A percentile compares a stretch with the other conserved stretches of the same genome.
Conservation (phyloP, 2,329 filamentous ascomycete species). For the Penicillium sp. region DNA sequence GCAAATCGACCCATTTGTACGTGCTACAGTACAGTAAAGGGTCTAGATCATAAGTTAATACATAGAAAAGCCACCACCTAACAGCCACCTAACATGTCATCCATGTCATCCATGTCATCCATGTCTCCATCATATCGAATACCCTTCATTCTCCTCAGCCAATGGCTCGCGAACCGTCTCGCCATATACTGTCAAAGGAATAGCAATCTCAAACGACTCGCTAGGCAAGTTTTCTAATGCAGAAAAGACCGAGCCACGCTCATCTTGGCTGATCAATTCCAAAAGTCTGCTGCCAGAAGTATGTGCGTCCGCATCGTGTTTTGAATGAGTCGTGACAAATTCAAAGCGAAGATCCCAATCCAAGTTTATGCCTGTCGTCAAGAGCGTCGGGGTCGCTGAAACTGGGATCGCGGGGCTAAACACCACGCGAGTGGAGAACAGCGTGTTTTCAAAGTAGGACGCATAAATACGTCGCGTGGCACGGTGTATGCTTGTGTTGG, state of each 20-base stretch:
- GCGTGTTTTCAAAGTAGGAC: conserved; percentile 72
- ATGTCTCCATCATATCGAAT: conserved; percentile 37
- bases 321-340: conserved; percentile 72
- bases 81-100: too few relatives aligned
- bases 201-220: conserved; percentile 86
- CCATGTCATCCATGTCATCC: too few relatives aligned
- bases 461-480: conserved; percentile 81
- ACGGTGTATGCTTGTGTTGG: conserved; percentile 77
- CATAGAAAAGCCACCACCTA: background rate
- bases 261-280: conserved; percentile 74
- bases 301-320: conserved; percentile 33
- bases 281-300: conserved; percentile 54
- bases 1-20: background rate
- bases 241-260: conserved; percentile 71
- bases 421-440: conserved; percentile 73
- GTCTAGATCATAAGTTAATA: background rate
- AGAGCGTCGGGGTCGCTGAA: conserved; percentile 80
- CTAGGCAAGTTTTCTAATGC: conserved; percentile 74
- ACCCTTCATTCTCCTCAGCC: conserved; percentile 38
- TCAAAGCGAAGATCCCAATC: conserved; percentile 89
- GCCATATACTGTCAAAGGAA: conserved; percentile 76
- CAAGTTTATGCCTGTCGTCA: conserved; percentile 81
- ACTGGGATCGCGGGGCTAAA: conserved; percentile 82
- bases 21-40: background rate
- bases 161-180: conserved; percentile 46